phyloP scores from a whole-genome alignment of 1,284 basidiomycete species.

The Golubevia pallescens region DNA sequence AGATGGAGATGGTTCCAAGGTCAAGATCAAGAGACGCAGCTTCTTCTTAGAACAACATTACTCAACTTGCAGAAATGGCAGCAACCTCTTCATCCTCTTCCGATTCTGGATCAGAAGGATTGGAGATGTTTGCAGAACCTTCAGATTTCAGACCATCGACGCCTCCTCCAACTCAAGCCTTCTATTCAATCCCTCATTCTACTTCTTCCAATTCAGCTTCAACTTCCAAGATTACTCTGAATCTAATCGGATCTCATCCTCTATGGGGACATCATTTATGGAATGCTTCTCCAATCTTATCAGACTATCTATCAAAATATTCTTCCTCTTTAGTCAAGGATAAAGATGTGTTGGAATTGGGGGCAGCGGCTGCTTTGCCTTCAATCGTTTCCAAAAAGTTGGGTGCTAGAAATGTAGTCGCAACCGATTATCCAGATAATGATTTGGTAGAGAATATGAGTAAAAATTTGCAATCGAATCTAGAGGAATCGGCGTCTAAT shows the following conservation, averaged over 20 bases:
- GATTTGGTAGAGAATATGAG: conserved; percentile 40
- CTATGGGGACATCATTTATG: conserved; percentile 61
- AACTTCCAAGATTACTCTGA: conserved; percentile 17
- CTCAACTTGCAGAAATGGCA: too few species aligned
- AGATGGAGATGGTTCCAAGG: too few species aligned
- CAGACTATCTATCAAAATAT: conserved; percentile 43
- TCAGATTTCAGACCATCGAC: conserved; percentile 52
- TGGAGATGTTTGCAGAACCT: conserved; percentile 57
- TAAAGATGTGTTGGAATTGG: conserved; percentile 51
- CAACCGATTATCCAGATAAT: conserved; percentile 61
- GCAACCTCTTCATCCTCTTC: too few species aligned
- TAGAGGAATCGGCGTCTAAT: too few species aligned
- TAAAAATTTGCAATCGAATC: conserved; percentile 34
- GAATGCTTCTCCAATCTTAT: conserved; percentile 54
- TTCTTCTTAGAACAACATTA: too few species aligned
- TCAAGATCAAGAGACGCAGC: too few species aligned
- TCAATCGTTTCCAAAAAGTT: conserved; percentile 11
- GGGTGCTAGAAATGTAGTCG: conserved; percentile 40
- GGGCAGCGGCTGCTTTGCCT: conserved; percentile 54
- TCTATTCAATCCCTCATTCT: conserved; percentile 16
- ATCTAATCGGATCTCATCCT: conserved; percentile 55
- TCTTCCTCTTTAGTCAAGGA: conserved; percentile 22
- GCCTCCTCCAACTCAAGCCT: conserved; percentile 43
- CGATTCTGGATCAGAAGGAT: background rate
- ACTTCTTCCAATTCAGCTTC: conserved; percentile 15